phyloP scores from a whole-genome alignment of 169 alveolate genomes.

The Eimeria necatrix region DNA sequence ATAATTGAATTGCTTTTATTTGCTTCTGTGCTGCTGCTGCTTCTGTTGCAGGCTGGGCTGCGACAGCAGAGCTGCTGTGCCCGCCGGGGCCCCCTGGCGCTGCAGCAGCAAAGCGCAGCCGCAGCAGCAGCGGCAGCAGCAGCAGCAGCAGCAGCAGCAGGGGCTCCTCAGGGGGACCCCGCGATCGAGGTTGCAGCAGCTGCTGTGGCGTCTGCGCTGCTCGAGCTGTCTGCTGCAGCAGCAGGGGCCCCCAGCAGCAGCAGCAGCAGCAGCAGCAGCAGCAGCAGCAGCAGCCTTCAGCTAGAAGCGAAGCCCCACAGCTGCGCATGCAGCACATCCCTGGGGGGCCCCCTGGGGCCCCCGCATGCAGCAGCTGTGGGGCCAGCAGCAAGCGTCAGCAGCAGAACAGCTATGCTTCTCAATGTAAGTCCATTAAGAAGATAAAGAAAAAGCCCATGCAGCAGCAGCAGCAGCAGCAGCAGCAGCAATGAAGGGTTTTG shows the following conservation, averaged over 20 bases:
- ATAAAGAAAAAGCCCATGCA: not conserved
- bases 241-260: conserved; percentile 22
- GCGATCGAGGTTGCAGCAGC: not conserved
- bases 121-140: not conserved
- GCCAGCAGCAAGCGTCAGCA: not conserved
- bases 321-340: not conserved
- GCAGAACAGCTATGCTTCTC: not conserved
- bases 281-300: not conserved
- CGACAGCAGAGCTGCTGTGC: not conserved
- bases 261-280: not conserved
- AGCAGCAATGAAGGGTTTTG: not conserved
- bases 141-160: not conserved
- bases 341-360: not conserved
- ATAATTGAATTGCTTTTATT: not conserved
- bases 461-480: conserved; percentile 3
- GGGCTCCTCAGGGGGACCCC: not conserved
- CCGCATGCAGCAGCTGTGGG: not conserved
- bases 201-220: not conserved
- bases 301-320: not conserved
- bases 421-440: not conserved
- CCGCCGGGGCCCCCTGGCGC: not conserved
- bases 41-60: not conserved
- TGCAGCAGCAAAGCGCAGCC: not conserved
- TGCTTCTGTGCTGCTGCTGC: not conserved
- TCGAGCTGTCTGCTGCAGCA: not conserved